A percentile compares a stretch with the other conserved stretches of the same genome.
These are phyloP conservation scores for Tribonema minus DNA, from an alignment of 108 stramenopile species.

Conservation along the genomic window DNA sequence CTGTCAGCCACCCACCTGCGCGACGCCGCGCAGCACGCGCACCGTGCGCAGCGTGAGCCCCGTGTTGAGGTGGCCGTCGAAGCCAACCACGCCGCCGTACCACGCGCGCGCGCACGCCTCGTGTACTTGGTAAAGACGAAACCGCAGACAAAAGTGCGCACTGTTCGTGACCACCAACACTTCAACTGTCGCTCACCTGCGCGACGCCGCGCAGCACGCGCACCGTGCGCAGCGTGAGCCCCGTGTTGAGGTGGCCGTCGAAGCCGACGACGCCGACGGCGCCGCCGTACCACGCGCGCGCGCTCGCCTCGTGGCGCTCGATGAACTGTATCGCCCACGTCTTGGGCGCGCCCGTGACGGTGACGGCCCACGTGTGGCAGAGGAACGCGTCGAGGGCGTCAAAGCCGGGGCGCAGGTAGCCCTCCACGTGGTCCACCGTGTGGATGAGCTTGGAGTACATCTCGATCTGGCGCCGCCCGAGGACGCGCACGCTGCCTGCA, in stretches of 20 bases:
- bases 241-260: slow-evolving; percentile 92
- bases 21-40: slow-evolving; percentile 82
- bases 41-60: slow-evolving; percentile 92
- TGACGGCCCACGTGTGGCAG: slow-evolving; percentile 97
- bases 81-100: slow-evolving; percentile 94
- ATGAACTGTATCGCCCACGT: slow-evolving; percentile 97
- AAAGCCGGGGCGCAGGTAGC: slow-evolving; percentile 86
- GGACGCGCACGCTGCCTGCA: slow-evolving; percentile 95
- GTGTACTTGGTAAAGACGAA: too few species aligned
- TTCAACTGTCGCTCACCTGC: too few species aligned
- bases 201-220: slow-evolving; percentile 86
- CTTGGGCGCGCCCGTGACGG: slow-evolving; percentile 96
- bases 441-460: slow-evolving; percentile 96
- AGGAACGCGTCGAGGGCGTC: slow-evolving; percentile 96
- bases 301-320: slow-evolving; percentile 86
- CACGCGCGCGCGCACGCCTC: too few species aligned
- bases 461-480: slow-evolving; percentile 95
- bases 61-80: slow-evolving; percentile 92
- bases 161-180: too few species aligned
- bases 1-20: too few species aligned
- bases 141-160: too few species aligned
- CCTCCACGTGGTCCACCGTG: slow-evolving; percentile 98
- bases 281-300: slow-evolving; percentile 93
- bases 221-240: slow-evolving; percentile 88
- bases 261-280: slow-evolving; percentile 95